Conservation (phyloP, 2,329 filamentous ascomycete species). For the Aspergillus fumigatus region DNA sequence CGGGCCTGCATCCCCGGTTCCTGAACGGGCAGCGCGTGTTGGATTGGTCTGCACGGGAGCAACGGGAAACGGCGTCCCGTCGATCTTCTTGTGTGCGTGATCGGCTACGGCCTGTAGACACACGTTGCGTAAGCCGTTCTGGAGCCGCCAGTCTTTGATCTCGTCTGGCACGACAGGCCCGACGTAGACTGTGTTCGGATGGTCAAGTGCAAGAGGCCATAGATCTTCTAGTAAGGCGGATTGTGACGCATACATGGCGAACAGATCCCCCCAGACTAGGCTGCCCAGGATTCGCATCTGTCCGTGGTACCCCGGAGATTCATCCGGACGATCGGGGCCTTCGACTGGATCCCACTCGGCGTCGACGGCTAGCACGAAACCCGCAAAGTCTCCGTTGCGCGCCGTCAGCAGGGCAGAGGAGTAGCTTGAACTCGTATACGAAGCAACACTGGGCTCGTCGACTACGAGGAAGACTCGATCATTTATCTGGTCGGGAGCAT, state of each 20-base stretch:
- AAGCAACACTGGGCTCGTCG: constrained; percentile 13
- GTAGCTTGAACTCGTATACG: constrained; percentile 12
- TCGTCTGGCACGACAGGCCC: constrained; percentile 17
- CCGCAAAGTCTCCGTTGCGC: constrained; percentile 14
- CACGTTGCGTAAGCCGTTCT: constrained; percentile 5
- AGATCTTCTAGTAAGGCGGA: constrained; percentile 14
- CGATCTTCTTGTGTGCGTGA: constrained; percentile 2
- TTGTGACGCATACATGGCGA: constrained; percentile 14
- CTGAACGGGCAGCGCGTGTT: not conserved
- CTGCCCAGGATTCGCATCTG: constrained; percentile 26
- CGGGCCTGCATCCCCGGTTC: not conserved
- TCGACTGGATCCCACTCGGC: constrained; percentile 13
- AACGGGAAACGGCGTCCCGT: not conserved
- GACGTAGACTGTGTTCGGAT: constrained; percentile 25
- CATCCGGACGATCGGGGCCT: constrained; percentile 10
- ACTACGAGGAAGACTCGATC: constrained; percentile 12
- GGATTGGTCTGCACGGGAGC: not conserved
- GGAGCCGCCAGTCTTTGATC: constrained; percentile 6
- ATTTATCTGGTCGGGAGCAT: not conserved
- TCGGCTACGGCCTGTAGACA: constrained; percentile 6
- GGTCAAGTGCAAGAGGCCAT: constrained; percentile 26
- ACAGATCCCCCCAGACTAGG: constrained; percentile 28
- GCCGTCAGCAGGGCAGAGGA: constrained; percentile 3
- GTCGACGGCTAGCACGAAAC: constrained; percentile 23
- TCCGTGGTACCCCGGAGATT: constrained; percentile 18